phyloP scores from a whole-genome alignment of 495 filamentous ascomycete species.

The Tirmania nivea region DNA sequence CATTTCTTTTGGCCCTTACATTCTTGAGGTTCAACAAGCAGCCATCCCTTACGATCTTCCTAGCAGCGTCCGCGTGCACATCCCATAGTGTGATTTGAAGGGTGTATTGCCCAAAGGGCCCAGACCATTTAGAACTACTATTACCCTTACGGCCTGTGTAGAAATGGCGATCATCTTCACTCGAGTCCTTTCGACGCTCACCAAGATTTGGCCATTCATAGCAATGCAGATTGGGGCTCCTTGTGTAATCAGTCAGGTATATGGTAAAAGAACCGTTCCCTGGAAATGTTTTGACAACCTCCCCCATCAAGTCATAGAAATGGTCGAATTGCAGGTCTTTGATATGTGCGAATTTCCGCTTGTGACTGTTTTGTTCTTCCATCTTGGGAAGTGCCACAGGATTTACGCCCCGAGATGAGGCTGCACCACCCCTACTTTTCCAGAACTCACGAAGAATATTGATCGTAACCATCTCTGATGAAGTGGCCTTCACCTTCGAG shows the following conservation, averaged over 20 bases:
- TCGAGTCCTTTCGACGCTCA: constrained; percentile 18
- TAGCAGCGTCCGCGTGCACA: constrained; percentile 38
- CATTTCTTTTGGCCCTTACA: constrained; percentile 42
- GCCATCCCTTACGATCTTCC: constrained; percentile 32
- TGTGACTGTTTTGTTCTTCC: too few species aligned
- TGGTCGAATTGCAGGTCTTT: constrained; percentile 34
- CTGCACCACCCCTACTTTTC: too few species aligned
- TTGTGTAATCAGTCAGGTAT: constrained; percentile 74
- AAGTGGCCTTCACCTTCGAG: background rate
- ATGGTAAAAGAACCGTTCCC: constrained; percentile 32
- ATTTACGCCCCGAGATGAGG: too few species aligned
- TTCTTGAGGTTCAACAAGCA: constrained; percentile 47
- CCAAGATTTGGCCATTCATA: constrained; percentile 26
- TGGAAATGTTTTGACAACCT: constrained; percentile 46
- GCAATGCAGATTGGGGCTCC: constrained; percentile 28
- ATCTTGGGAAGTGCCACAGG: too few species aligned
- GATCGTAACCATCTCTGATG: too few species aligned
- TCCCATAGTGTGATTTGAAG: constrained; percentile 53
- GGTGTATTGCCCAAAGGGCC: constrained; percentile 53
- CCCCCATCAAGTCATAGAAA: constrained; percentile 52
- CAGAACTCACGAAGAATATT: too few species aligned
- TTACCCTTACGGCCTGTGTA: constrained; percentile 3
- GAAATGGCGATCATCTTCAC: constrained; percentile 15
- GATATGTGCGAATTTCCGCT: constrained; percentile 38
- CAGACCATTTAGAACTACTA: constrained; percentile 35